Base-by-base conservation (phyloP, 2,329 filamentous ascomycete genomes). In the Botrytis byssoidea region DNA sequence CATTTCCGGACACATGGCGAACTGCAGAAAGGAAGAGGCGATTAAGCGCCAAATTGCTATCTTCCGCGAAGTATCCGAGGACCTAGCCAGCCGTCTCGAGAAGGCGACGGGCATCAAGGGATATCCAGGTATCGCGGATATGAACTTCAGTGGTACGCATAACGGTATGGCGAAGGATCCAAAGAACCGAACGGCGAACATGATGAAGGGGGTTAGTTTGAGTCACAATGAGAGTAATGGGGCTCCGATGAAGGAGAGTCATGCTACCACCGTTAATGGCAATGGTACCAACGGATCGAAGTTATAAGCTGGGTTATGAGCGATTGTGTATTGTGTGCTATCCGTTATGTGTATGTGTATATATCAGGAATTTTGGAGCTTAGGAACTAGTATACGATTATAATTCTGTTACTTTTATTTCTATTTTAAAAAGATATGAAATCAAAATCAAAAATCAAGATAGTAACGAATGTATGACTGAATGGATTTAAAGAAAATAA, bases 91-190 rank as follows among this genome's bases (percentile, higher is more conserved):
- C 44, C 83, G 85, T 10, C 87, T 91, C 77, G 83, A 85, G 79
- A 82, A 84, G 75, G 84, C 84, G 64, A 89, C 88, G 0, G 88
- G 89, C 0, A 83, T 90, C 25, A 86, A 89, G 82, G 89, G 88
- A 0, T 90, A 91, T 73, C 83, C 85, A 32, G 87, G 88, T 0
- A 90, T 91, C 65, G 79, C 85, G 6, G 83, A 84, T 4, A 77
- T 91, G 77, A 79, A 80, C 16, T 91, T 91, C 80, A 90, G 89
- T 66, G 89, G 89, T 3, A 88, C 86, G 0, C 87, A 90, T 79
- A 91, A 90, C 74, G 88, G 87, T 10, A 88, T 91, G 77, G 70
- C 74, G 83, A 83, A 86, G 18, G 83, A 86, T 70, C 72, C 75
- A 16, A 84, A 82, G 68, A 78, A 85, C 40, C 82, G 83, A 68